phyloP scores from a whole-genome alignment of 2,329 filamentous ascomycete species.

The Reticulascus tulasneorum region DNA sequence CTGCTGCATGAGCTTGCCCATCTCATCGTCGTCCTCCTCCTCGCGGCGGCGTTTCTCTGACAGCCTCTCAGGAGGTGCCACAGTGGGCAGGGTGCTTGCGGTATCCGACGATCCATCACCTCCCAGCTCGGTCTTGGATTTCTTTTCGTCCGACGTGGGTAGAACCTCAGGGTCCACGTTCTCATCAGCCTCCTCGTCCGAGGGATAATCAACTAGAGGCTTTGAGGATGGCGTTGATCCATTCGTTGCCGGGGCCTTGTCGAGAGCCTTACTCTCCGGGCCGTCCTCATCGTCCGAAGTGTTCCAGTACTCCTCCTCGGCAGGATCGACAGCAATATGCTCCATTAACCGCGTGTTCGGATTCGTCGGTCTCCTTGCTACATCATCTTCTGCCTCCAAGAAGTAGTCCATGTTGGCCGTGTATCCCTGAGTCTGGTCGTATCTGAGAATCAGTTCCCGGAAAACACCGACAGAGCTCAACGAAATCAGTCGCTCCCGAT shows the following conservation, averaged over 20 bases:
- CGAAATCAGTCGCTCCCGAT: slow-evolving; percentile 69
- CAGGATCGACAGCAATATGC: slow-evolving; percentile 68
- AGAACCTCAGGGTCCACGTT: slow-evolving; percentile 53
- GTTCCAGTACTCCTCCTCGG: slow-evolving; percentile 94
- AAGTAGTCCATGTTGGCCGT: slow-evolving; percentile 66
- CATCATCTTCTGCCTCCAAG: slow-evolving; percentile 64
- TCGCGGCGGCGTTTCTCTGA: slow-evolving; percentile 88
- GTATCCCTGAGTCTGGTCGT: slow-evolving; percentile 73
- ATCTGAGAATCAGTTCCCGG: slow-evolving; percentile 67
- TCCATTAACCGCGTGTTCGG: slow-evolving; percentile 61
- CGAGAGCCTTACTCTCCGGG: slow-evolving; percentile 27
- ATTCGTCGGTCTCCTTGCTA: slow-evolving; percentile 35
- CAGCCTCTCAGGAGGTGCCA: slow-evolving; percentile 67
- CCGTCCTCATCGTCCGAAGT: slow-evolving; percentile 61
- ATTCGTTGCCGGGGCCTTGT: slow-evolving; percentile 45
- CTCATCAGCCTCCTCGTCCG: slow-evolving; percentile 72
- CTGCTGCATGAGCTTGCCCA: slow-evolving; percentile 77
- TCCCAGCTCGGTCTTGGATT: slow-evolving; percentile 14
- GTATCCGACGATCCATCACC: slow-evolving; percentile 12
- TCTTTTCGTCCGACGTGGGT: slow-evolving; percentile 17
- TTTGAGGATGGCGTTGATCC: slow-evolving; percentile 60
- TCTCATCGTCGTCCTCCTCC: slow-evolving; percentile 88
- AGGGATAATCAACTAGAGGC: slow-evolving; percentile 85
- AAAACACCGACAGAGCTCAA: slow-evolving; percentile 87
- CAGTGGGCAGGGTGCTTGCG: slow-evolving; percentile 19